Base-by-base conservation (phyloP, 2,329 filamentous ascomycete species). In the Ambrosiella beaveri region DNA sequence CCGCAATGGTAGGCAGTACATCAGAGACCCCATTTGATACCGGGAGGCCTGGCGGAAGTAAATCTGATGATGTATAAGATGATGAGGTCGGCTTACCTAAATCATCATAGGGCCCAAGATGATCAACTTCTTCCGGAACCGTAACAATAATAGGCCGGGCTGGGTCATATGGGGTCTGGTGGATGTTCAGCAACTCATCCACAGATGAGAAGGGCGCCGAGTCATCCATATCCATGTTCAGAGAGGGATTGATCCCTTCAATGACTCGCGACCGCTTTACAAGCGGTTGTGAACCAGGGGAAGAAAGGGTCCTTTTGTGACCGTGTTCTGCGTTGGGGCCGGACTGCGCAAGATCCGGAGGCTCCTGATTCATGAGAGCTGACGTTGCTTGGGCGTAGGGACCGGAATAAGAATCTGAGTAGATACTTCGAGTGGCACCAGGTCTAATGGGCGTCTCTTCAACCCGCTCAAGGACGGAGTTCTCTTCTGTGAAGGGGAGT, bases 21-120 rank as follows among this genome's bases (percentile, higher is more conserved):
- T 60, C 36, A 59, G 68, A 71, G 12, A 57, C 35, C 58, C 71
- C 61, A 38, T 69, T 68, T 2, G 69, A 69, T 3, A 59, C 56
- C 12, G 52, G 37, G 11, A 57, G 35, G 45, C 35, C 39, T 4
- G 58, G 35, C 7, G 58, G 38, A 17, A 59, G 38, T 8, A 54
- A 36, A 47, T 11, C 55, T 11, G 13, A 35, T 13, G 58, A 58
- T n/a, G 35, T 36, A 9, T 56, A 47, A 11, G 57, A 36, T 40
- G 47, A 51, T 8, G 17, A 7, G 47, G 2, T 9, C 9, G 54
- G 11, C 39, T 59, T 59, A 17, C 44, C 38, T 1, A 57, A 9
- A 13, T 49, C 49, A 35, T 37, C 47, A n/a, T 27, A 51, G 35
- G 47, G 52, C 37, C 17, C 38, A 39, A 37, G 7, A 35, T 52